Conservation (phyloP, 2,329 filamentous ascomycete species). For the Lasiodiplodia gonubiensis region DNA sequence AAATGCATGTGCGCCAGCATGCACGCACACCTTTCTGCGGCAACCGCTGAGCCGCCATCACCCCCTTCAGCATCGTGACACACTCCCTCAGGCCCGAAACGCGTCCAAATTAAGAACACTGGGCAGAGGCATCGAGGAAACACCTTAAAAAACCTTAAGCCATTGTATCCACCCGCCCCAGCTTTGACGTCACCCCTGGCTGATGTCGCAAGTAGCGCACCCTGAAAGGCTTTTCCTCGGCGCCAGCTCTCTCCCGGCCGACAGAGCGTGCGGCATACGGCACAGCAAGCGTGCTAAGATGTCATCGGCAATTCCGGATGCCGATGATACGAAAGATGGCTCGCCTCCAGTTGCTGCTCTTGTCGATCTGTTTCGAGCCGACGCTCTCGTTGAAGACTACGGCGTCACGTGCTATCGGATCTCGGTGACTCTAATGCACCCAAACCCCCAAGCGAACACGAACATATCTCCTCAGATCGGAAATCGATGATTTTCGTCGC, state of each 20-base stretch:
- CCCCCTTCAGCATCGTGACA: background rate
- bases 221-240: background rate
- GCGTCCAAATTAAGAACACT: background rate
- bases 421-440: background rate
- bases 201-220: background rate
- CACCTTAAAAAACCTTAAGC: background rate
- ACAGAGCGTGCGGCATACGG: background rate
- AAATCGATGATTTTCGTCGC: background rate
- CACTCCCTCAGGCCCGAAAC: background rate
- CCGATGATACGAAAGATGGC: background rate
- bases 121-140: background rate
- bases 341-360: background rate
- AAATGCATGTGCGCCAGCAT: background rate
- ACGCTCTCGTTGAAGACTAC: background rate
- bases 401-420: background rate
- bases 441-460: conserved; percentile 14
- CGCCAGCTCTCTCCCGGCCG: background rate
- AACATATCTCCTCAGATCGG: background rate
- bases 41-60: background rate
- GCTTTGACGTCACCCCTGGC: background rate
- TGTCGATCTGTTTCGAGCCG: background rate
- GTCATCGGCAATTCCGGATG: background rate
- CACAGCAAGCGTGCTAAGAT: background rate
- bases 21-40: conserved; percentile 4
- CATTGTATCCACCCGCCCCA: background rate